A percentile compares a stretch with the other conserved stretches of the same genome.
Conservation (phyloP, 2,329 filamentous ascomycete species). For the Aspergillus uvarum region DNA sequence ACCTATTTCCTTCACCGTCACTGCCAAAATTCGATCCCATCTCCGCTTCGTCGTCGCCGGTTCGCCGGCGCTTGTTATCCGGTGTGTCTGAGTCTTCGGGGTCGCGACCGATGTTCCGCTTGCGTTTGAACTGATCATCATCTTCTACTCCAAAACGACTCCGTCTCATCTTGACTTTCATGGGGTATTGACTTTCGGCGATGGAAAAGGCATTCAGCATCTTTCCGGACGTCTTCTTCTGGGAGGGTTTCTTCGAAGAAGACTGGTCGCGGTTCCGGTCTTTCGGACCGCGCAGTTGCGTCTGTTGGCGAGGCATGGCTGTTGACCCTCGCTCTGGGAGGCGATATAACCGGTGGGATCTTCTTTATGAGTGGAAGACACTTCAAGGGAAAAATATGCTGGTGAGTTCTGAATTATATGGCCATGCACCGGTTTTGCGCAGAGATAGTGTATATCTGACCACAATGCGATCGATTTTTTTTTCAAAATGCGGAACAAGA, state of each 20-base stretch:
- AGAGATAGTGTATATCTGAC: conserved; percentile 4
- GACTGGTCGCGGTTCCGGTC: conserved; percentile 34
- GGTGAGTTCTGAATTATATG: conserved; percentile 8
- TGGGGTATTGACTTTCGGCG: conserved; percentile 58
- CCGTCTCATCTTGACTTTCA: conserved; percentile 53
- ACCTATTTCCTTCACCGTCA: conserved; percentile 83
- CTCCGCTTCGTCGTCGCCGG: conserved; percentile 45
- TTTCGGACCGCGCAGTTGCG: conserved; percentile 38
- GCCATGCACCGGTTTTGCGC: conserved; percentile 10
- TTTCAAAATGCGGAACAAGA: conserved; percentile 22
- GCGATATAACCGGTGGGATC: background rate
- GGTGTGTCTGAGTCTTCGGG: conserved; percentile 43
- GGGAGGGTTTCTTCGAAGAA: conserved; percentile 48
- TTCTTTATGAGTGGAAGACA: conserved; percentile 1
- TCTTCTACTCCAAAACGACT: conserved; percentile 61
- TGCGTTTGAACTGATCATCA: conserved; percentile 48
- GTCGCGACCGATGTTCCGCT: conserved; percentile 37
- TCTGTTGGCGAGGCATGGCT: conserved; percentile 44
- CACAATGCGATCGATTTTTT: conserved; percentile 20
- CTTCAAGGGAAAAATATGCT: background rate
- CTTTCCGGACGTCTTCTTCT: conserved; percentile 46
- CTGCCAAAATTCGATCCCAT: conserved; percentile 69
- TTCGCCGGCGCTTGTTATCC: conserved; percentile 47
- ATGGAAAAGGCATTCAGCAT: conserved; percentile 64
- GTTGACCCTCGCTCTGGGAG: conserved; percentile 1